Conservation (phyloP, 2,329 filamentous ascomycete species). For the Daldinia eschscholtzii region DNA sequence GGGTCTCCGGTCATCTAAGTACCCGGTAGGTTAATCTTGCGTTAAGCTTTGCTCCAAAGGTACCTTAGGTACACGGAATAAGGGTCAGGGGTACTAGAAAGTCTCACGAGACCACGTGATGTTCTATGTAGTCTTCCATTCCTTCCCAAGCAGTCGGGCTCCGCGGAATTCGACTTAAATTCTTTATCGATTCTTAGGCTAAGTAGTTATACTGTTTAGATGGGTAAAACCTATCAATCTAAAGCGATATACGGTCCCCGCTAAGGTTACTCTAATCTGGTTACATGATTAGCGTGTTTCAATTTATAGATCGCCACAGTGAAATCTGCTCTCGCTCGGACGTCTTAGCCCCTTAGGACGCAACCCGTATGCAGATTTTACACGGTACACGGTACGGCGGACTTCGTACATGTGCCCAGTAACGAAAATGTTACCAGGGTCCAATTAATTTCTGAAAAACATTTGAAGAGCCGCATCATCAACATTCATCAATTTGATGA, state of each 20-base stretch:
- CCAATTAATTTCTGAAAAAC: conserved; percentile 17
- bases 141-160: conserved; percentile 25
- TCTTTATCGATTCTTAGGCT: background rate
- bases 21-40: conserved; percentile 6
- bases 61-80: conserved; percentile 6
- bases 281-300: conserved; percentile 9
- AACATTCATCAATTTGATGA: conserved; percentile 22
- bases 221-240: conserved; percentile 11
- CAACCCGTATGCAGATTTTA: background rate
- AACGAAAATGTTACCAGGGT: background rate
- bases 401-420: conserved; percentile 11
- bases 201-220: conserved; percentile 6
- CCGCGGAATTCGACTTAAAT: conserved; percentile 9
- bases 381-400: background rate
- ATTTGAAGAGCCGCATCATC: conserved; percentile 44
- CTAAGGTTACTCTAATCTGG: background rate
- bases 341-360: background rate
- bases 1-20: conserved; percentile 28
- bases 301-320: conserved; percentile 17
- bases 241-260: conserved; percentile 1
- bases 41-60: conserved; percentile 15
- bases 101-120: conserved; percentile 36
- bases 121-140: conserved; percentile 12
- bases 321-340: conserved; percentile 4
- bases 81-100: conserved; percentile 5